Base-by-base conservation (phyloP, 768 basidiomycete species). In the Rossbeevera mucosa region DNA sequence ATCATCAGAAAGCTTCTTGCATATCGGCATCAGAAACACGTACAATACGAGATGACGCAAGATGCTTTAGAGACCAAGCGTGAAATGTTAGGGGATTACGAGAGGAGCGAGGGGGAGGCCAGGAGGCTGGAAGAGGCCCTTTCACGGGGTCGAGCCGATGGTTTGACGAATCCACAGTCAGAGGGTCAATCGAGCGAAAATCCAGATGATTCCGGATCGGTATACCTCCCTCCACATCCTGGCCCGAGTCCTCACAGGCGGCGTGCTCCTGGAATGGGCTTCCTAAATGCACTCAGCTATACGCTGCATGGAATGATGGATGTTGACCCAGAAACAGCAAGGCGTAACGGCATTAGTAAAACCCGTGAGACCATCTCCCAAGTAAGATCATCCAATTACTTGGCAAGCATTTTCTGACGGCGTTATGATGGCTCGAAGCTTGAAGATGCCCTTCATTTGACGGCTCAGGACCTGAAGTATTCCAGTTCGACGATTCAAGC, bases 241-340 rank as follows among this genome's bases (percentile, higher is more conserved):
- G 88, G 86, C 6, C 84, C 86, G 14, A 88, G 78, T 60, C 86
- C 86, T 48, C 72, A 78, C 29, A 76, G 77, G 65, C 71, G 78
- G 48, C 78, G 80, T 51, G 73, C 83, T 12, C 86, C 88, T 49
- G 89, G 88, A 7, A 90, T 90, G 79, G 94, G 91, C 18, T 72
- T 99, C 21, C 63, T 99, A 30, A 92, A 85, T 59, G 96, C 96
- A 14, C 74, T 99, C 40, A 93, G 88, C 64, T 94, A 96, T 71
- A 94, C 94, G 21, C 68, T 99, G 50, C 93, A 94, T 59, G 94
- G 95, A 5, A 94, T 98, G 85, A 97, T 99, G 86, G 96, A 99
- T 60, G 90, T 90, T 16, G 96, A 99, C 71, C 96, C 96, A 3
- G 96, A 98, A 73, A 91, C 89, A 16, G 94, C 95, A 5, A 76